phyloP scores from a whole-genome alignment of 164 flowering plant species.

The Kingdonia uniflora region DNA sequence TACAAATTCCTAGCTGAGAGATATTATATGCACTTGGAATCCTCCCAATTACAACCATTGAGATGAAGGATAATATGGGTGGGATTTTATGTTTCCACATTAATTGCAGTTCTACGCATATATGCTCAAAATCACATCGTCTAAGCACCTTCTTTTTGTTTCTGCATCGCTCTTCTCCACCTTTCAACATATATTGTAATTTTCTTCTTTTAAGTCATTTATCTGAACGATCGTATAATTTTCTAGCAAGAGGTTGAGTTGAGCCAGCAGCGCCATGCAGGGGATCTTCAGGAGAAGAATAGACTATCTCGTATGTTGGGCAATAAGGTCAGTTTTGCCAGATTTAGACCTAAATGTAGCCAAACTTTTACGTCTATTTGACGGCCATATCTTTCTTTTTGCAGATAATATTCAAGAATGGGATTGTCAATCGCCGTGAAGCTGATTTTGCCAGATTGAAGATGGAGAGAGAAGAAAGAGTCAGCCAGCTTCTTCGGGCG shows the following conservation, averaged over 20 bases:
- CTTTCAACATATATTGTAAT: no score
- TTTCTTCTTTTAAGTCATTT: no score
- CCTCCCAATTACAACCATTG: no score
- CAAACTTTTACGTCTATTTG: neutral
- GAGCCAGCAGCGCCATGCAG: slow-evolving; percentile 76
- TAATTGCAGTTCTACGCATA: no score
- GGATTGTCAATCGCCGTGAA: slow-evolving; percentile 41
- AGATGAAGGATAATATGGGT: no score
- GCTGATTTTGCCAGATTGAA: slow-evolving; percentile 40
- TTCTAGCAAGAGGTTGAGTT: slow-evolving; percentile 74
- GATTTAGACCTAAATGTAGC: no score
- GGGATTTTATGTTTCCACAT: no score
- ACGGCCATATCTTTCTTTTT: neutral
- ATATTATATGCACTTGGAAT: no score
- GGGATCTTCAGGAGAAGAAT: slow-evolving; percentile 72
- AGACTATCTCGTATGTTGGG: slow-evolving; percentile 66
- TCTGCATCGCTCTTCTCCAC: no score
- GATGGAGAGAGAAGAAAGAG: slow-evolving; percentile 66
- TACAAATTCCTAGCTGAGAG: no score
- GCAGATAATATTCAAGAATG: slow-evolving; percentile 55
- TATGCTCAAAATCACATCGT: no score
- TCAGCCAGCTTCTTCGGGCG: slow-evolving; percentile 23
- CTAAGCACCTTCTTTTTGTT: no score
- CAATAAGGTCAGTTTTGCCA: slow-evolving; percentile 42
- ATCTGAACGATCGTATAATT: neutral